Base-by-base conservation (phyloP, 2,329 filamentous ascomycete genomes). In the Nannizziopsis barbatae region DNA sequence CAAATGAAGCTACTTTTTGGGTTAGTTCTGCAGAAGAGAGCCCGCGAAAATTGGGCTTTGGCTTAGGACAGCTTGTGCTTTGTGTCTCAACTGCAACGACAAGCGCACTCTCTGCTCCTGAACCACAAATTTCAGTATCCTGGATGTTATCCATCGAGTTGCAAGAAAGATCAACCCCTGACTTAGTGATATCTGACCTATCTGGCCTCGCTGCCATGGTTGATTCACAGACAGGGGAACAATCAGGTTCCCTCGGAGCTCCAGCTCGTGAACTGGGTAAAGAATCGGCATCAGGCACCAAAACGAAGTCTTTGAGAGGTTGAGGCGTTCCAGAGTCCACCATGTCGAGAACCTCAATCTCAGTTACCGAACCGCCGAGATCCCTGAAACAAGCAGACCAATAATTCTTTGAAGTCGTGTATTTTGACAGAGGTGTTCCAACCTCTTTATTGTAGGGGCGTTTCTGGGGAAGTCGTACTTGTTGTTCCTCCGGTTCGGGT, bases 361-460 rank as follows among this genome's bases (percentile, higher is more conserved):
- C 75, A 44, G 85, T 70, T 2, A 89, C 62, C 11, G 77, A 74
- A 1, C 84, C 83, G 17, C 80, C 75, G 0, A 68, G 67, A 58
- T 86, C 80, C 54, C 86, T 74, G 18, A 84, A 77, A 4, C 80
- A 81, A 35, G 80, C 81, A 50, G 74, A 72, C 87, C 87, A 94
- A 1, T 92, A 69, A 47, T 75, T 71, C 48, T 62, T 64, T 3
- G 57, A 60, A 17, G 58, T 53, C 14, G 53, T 56, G 35, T 64
- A 57, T 40, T 55, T 53, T 11, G 57, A 60, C 5, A 47, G 35
- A 9, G 20, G 11, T 18, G 40, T 38, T 9, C 10, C 6, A 30
- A 32, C 7, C 4, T 17, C n/a, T 8, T 11, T 5, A 2, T 27
- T 5, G 27, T 2, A 18, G 15, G 32, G 3, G 8, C 4, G 12